These are phyloP conservation scores for Centella asiatica DNA, from an alignment of 129 eudicot species.

Conservation along the genomic window DNA sequence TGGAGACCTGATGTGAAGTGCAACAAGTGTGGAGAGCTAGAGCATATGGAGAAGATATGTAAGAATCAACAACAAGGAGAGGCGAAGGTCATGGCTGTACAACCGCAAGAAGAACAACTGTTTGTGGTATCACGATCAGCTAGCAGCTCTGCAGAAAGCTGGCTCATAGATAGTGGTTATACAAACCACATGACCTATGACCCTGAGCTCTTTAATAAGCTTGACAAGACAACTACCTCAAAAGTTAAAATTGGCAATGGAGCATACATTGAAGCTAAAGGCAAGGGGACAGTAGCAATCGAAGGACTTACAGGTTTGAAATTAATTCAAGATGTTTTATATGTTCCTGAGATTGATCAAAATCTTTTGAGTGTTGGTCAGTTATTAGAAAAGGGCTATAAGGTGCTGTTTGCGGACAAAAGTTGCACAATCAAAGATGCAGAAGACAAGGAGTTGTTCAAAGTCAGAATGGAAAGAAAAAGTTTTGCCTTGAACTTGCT, in stretches of 20 bases:
- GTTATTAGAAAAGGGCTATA: slow-evolving; percentile 13
- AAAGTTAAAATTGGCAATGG: slow-evolving; percentile 19
- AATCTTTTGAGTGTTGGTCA: slow-evolving; percentile 15
- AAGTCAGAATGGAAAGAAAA: neutral
- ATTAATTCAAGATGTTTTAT: slow-evolving; percentile 10
- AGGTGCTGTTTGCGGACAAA: no score
- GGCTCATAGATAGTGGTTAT: slow-evolving; percentile 14
- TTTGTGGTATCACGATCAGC: slow-evolving; percentile 15
- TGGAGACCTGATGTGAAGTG: slow-evolving; percentile 3
- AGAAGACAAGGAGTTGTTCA: no score
- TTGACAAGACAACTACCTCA: neutral
- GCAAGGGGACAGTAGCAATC: slow-evolving; percentile 14
- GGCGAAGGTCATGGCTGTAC: neutral
- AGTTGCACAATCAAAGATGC: no score
- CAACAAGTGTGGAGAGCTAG: neutral
- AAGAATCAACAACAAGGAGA: neutral
- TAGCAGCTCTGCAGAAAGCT: slow-evolving; percentile 3
- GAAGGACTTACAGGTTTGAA: slow-evolving; percentile 9
- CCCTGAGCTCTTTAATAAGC: neutral
- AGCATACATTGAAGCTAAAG: slow-evolving; percentile 2
- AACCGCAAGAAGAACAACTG: slow-evolving; percentile 12
- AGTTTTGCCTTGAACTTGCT: slow-evolving; percentile 2
- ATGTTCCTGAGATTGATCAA: slow-evolving; percentile 14
- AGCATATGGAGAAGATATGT: slow-evolving; percentile 1
- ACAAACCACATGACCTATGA: slow-evolving; percentile 20